Base-by-base conservation (phyloP, 495 filamentous ascomycete genomes). In the Patellaria atrata region DNA sequence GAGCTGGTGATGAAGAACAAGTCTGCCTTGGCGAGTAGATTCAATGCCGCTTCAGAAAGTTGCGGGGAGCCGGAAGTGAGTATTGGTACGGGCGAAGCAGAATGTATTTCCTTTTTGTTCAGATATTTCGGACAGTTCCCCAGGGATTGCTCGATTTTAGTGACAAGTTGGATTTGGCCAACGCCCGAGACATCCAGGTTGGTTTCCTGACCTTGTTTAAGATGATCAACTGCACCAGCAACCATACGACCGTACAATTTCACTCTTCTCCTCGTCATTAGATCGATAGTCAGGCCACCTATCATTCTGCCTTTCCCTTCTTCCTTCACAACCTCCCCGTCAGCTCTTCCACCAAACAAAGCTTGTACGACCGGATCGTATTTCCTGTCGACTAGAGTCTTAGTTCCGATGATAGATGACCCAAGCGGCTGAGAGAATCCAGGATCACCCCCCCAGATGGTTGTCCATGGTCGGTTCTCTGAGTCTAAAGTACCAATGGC, bases 101-200 rank as follows among this genome's bases (percentile, higher is more conserved):
- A 65, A 3, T 60, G 34, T 25, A 85, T 71, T 16, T 62, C 60
- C 50, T 79, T 82, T 40, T 67, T 68, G 56, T 83, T 86, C 14
- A 89, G 42, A 43, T 91, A 87, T 57, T 87, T 91, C 0, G 82
- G 82, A 48, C 81, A 87, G 40, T 85, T 86, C 9, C 75, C 75
- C 21, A 89, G 48, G 51, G 68, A 75, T 45, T 77, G 75, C 35
- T 78, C 66, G 37, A 86, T 69, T 22, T 64, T 60, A 17, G 82
- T 60, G 4, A 69, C 68, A 10, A 86, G 39, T 45, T 84, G 75
- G n/a, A 73, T 56, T 32, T 79, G 63, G 3, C 57, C 62, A n/a
- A 57, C 41, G 16, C 24, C 44, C 27, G 43, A 49, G 15, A 41
- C 45, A 3, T 41, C 44, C n/a, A 40, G 30, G n/a, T 51, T 50